These are phyloP conservation scores for Colletotrichum sp. DNA, from an alignment of 2,329 filamentous ascomycete species.

Conservation along the genomic window DNA sequence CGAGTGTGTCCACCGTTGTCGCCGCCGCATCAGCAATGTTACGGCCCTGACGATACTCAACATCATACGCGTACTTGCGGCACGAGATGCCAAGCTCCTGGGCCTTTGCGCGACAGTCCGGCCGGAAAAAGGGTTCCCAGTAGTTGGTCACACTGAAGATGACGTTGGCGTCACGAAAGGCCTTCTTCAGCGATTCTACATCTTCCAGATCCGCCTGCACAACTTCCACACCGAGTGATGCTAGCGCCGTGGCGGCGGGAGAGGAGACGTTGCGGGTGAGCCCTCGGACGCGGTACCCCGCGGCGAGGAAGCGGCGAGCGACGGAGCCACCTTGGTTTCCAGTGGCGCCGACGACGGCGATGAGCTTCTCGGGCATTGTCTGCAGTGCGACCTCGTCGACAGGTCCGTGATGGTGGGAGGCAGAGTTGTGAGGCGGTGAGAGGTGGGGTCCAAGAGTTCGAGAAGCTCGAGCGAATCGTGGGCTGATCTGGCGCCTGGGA, in stretches of 20 bases:
- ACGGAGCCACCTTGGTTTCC: slow-evolving; percentile 59
- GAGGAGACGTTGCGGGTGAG: slow-evolving; percentile 51
- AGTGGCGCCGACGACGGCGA: slow-evolving; percentile 53
- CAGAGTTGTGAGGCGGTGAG: not conserved
- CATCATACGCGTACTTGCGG: slow-evolving; percentile 48
- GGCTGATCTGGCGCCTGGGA: not conserved
- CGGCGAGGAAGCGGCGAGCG: slow-evolving; percentile 48
- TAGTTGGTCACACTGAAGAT: slow-evolving; percentile 64
- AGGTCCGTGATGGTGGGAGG: not conserved
- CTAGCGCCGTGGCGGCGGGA: slow-evolving; percentile 42
- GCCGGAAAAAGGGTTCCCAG: slow-evolving; percentile 55
- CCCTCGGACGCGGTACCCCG: slow-evolving; percentile 49
- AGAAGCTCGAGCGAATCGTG: not conserved
- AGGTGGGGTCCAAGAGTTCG: not conserved
- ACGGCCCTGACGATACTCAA: slow-evolving; percentile 55
- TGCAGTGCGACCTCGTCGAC: not conserved
- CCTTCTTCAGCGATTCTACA: slow-evolving; percentile 38
- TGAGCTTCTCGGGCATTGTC: slow-evolving; percentile 30
- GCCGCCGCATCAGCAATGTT: slow-evolving; percentile 62
- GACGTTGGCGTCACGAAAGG: slow-evolving; percentile 49
- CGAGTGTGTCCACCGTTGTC: slow-evolving; percentile 40
- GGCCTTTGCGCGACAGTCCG: slow-evolving; percentile 44
- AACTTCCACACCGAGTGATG: slow-evolving; percentile 35
- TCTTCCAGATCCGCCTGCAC: slow-evolving; percentile 50
- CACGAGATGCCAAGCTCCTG: slow-evolving; percentile 42